Percentiles rank a stretch among this genome's conserved stretches.
Evolutionary conservation across 2,329 filamentous ascomycete species (phyloP).

Genomic region (Apiospora phragmitis): DNA sequence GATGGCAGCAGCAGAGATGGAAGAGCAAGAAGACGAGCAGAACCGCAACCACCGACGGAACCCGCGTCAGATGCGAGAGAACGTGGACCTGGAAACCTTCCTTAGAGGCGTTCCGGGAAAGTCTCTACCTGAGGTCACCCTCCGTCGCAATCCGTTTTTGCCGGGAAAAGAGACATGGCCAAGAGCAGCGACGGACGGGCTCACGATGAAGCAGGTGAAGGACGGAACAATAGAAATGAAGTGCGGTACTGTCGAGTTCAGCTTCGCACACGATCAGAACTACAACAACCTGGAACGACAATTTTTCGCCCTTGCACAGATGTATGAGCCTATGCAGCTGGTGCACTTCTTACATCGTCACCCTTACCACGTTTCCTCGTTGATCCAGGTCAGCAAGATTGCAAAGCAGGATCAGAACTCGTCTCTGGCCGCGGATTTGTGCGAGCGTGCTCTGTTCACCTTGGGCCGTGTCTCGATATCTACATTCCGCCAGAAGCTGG

Average conservation of each 20-base stretch:
- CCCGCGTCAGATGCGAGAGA: constrained; percentile 40
- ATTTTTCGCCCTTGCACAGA: constrained; percentile 80
- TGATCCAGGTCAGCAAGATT: constrained; percentile 92
- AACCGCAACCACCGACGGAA: constrained; percentile 35
- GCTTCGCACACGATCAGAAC: constrained; percentile 70
- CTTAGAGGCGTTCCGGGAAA: constrained; percentile 57
- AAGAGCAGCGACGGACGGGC: constrained; percentile 71
- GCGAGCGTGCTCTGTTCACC: constrained; percentile 88
- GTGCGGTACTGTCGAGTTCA: constrained; percentile 67
- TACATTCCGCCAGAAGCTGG: constrained; percentile 73
- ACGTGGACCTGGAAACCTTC: constrained; percentile 59
- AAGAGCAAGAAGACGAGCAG: constrained; percentile 45
- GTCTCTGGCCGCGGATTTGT: constrained; percentile 79
- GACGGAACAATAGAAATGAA: constrained; percentile 31
- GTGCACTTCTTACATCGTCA: constrained; percentile 72
- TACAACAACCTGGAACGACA: constrained; percentile 76
- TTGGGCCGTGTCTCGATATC: constrained; percentile 89
- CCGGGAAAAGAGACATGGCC: constrained; percentile 90
- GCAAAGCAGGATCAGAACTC: constrained; percentile 90
- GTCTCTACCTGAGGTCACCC: constrained; percentile 68
- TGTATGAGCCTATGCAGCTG: constrained; percentile 79
- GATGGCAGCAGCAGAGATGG: constrained; percentile 54
- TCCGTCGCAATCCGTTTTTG: constrained; percentile 80
- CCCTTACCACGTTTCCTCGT: constrained; percentile 88
- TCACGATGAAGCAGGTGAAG: constrained; percentile 71